Conservation (phyloP, 225 moss, liverwort and hornwort genomes). For the Marchantia polymorpha region DNA sequence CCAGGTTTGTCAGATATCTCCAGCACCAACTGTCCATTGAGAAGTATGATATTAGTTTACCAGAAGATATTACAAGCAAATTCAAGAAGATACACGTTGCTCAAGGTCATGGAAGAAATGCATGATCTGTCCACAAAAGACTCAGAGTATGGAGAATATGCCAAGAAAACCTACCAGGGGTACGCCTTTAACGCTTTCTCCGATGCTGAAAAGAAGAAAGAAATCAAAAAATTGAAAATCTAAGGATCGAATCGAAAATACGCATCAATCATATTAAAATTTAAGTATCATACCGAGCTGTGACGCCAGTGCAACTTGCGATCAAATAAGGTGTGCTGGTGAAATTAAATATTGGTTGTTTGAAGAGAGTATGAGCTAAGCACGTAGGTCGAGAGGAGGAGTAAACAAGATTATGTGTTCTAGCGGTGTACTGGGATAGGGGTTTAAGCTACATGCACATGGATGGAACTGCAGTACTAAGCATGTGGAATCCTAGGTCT, state of each 20-base stretch:
- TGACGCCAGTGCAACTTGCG: background rate
- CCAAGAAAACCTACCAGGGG: conserved; percentile 58
- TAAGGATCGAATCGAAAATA: conserved; percentile 6
- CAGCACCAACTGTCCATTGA: conserved; percentile 55
- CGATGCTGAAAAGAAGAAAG: conserved; percentile 54
- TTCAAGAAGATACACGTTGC: background rate
- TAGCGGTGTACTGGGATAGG: too few relatives aligned
- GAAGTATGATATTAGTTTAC: background rate
- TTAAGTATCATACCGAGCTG: background rate
- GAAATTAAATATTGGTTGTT: background rate
- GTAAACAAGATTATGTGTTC: background rate
- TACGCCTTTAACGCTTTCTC: conserved; percentile 76
- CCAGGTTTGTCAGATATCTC: conserved; percentile 86
- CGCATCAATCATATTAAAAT: background rate
- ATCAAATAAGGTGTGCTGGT: background rate
- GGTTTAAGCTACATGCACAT: background rate
- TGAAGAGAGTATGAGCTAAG: background rate
- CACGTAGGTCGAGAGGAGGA: background rate
- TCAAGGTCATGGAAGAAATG: background rate
- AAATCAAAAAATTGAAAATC: background rate
- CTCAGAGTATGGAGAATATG: background rate
- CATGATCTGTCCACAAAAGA: background rate
- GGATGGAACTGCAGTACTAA: background rate
- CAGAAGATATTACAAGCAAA: background rate
- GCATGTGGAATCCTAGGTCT: background rate